These are phyloP conservation scores for Parafenestella ontariensis DNA, from an alignment of 2,329 filamentous ascomycete genomes.

Conservation along the genomic window DNA sequence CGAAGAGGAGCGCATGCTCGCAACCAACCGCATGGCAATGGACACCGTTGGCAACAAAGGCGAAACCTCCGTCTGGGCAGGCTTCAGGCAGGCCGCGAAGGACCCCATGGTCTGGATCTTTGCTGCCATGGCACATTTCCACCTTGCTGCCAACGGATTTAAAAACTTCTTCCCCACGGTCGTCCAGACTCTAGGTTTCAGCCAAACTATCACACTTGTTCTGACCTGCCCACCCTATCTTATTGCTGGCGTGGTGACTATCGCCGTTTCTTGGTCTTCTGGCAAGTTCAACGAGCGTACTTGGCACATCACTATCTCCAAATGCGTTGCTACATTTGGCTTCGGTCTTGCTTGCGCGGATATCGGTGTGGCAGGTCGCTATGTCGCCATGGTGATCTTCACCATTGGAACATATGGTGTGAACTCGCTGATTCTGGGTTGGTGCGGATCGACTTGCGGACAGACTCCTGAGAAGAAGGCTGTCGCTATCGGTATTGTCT, in stretches of 20 bases:
- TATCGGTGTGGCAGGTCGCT: slow-evolving; percentile 45
- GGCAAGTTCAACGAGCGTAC: slow-evolving; percentile 50
- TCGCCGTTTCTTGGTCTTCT: slow-evolving; percentile 45
- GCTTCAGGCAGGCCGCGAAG: slow-evolving; percentile 58
- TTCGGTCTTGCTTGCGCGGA: slow-evolving; percentile 48
- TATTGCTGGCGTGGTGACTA: slow-evolving; percentile 37
- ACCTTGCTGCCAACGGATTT: slow-evolving; percentile 47
- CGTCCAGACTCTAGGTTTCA: slow-evolving; percentile 60
- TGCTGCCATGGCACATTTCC: slow-evolving; percentile 43
- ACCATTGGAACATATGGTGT: slow-evolving; percentile 47
- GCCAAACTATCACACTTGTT: slow-evolving; percentile 57
- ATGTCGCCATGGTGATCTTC: slow-evolving; percentile 42
- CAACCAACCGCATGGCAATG: slow-evolving; percentile 46
- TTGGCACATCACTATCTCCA: slow-evolving; percentile 52
- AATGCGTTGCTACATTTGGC: slow-evolving; percentile 48
- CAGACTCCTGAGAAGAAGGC: slow-evolving; percentile 57
- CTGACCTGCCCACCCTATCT: slow-evolving; percentile 51
- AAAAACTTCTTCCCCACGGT: slow-evolving; percentile 58
- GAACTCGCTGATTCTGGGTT: slow-evolving; percentile 55
- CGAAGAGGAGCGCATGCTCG: slow-evolving; percentile 53
- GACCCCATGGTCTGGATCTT: slow-evolving; percentile 58
- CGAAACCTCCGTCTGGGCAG: slow-evolving; percentile 55
- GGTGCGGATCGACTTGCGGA: slow-evolving; percentile 54
- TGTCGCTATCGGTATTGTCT: slow-evolving; percentile 54
- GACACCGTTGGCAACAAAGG: slow-evolving; percentile 59